Evolutionary conservation across 176 grass and related monocot genomes (phyloP).

Genomic region (Eremochloa ophiuroides): DNA sequence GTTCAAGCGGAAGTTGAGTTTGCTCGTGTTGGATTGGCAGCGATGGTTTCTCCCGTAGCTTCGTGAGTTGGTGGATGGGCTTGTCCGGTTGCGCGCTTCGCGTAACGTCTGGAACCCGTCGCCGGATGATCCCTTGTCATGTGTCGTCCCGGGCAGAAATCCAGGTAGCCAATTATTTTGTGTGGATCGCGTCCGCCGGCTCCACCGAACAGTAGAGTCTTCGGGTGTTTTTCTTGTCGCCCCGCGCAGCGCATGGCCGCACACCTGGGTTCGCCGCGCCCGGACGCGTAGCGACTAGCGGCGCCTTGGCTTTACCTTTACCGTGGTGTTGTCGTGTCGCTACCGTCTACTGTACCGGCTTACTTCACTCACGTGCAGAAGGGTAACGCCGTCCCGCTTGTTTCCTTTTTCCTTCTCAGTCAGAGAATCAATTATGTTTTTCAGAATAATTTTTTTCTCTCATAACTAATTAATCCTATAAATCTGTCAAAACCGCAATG

Average conservation of each 20-base stretch:
- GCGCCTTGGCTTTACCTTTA: background rate
- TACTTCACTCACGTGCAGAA: no score
- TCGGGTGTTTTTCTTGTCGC: background rate
- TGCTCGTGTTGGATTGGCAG: background rate
- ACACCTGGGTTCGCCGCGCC: background rate
- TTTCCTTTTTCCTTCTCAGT: no score
- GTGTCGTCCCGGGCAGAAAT: background rate
- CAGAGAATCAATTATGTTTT: no score
- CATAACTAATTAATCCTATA: no score
- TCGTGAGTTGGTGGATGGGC: background rate
- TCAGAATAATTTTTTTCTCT: no score
- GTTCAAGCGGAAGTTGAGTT: background rate
- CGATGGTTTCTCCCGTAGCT: background rate
- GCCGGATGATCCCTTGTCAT: background rate
- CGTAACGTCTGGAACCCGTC: slow-evolving; percentile 11
- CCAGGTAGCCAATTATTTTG: background rate
- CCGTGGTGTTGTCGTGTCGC: no score
- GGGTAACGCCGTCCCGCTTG: no score
- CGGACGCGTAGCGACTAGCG: background rate
- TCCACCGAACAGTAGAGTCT: background rate
- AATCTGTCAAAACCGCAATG: no score
- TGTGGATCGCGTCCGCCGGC: background rate
- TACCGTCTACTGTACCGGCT: no score
- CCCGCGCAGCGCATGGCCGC: background rate
- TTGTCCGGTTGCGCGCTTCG: slow-evolving; percentile 7